Percentiles rank a stretch among this genome's conserved stretches.
Conservation (phyloP, 2,329 filamentous ascomycete genomes). For the Alternaria dauci region DNA sequence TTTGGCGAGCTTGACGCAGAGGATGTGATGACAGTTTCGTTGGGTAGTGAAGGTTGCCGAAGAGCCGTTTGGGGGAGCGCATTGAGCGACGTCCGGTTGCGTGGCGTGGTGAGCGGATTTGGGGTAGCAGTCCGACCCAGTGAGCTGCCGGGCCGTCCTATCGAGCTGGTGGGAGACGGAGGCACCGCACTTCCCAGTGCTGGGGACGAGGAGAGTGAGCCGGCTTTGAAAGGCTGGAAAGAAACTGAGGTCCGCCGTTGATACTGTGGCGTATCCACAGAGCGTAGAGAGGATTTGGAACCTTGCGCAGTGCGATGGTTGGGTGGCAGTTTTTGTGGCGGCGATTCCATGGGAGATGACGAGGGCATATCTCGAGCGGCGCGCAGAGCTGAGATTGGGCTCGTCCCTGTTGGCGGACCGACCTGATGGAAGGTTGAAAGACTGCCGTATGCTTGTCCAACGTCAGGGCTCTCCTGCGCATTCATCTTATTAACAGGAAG, state of each 20-base stretch:
- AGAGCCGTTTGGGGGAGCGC: constrained; percentile 79
- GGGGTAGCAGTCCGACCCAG: constrained; percentile 32
- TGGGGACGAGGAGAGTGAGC: constrained; percentile 90
- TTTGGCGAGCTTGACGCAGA: constrained; percentile 80
- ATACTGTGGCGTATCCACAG: constrained; percentile 60
- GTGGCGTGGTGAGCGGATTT: constrained; percentile 58
- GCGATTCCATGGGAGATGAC: constrained; percentile 60
- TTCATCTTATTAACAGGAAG: constrained; percentile 69
- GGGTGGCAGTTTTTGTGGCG: constrained; percentile 60
- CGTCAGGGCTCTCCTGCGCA: constrained; percentile 62
- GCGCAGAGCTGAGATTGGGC: constrained; percentile 83
- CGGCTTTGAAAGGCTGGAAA: constrained; percentile 96
- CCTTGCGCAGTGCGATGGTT: constrained; percentile 56
- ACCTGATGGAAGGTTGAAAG: constrained; percentile 85
- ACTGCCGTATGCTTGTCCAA: constrained; percentile 85
- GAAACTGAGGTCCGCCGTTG: constrained; percentile 82
- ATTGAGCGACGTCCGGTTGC: constrained; percentile 76
- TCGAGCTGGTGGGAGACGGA: constrained; percentile 62
- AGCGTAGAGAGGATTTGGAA: constrained; percentile 60
- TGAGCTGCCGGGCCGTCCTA: constrained; percentile 49
- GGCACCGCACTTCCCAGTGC: constrained; percentile 60
- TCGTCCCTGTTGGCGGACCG: constrained; percentile 78
- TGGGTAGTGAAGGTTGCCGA: constrained; percentile 69
- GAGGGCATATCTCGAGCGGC: constrained; percentile 68
- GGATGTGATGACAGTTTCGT: constrained; percentile 69